Percentiles rank a stretch among this genome's conserved stretches.
Conservation (phyloP, 2,329 filamentous ascomycete genomes). For the Eutypa lata region DNA sequence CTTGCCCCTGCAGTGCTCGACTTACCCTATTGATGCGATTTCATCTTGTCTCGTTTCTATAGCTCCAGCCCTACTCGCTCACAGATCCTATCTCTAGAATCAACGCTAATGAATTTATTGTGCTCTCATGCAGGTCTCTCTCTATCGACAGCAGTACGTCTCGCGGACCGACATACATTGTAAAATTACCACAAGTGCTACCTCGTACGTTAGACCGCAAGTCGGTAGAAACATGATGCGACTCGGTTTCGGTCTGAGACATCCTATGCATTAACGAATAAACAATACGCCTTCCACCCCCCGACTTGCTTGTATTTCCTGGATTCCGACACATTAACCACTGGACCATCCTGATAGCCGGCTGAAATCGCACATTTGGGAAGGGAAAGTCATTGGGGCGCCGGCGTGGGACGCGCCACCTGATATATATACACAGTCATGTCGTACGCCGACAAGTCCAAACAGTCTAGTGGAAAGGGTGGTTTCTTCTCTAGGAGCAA, state of each 20-base stretch:
- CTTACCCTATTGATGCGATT: neutral
- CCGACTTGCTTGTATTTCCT: conserved; percentile 12
- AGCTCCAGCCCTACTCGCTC: neutral
- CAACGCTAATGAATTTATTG: neutral
- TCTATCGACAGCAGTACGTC: neutral
- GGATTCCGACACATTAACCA: neutral
- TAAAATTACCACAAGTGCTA: neutral
- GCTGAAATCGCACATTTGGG: conserved; percentile 10
- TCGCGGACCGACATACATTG: neutral
- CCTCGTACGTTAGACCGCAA: neutral
- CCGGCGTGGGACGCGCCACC: conserved; percentile 23
- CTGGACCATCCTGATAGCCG: neutral
- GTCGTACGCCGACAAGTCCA: conserved; percentile 71
- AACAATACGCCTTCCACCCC: conserved; percentile 23
- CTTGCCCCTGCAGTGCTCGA: neutral
- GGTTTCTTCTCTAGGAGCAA: conserved; percentile 89
- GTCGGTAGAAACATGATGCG: conserved; percentile 36
- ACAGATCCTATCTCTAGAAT: neutral
- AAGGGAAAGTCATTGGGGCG: conserved; percentile 19
- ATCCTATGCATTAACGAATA: conserved; percentile 36
- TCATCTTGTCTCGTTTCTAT: neutral
- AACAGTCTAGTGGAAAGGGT: conserved; percentile 69
- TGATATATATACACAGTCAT: conserved; percentile 32
- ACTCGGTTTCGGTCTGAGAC: conserved; percentile 36
- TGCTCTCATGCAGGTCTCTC: neutral